phyloP scores from a whole-genome alignment of 139 green algal species.

The Pleodorina starrii region DNA sequence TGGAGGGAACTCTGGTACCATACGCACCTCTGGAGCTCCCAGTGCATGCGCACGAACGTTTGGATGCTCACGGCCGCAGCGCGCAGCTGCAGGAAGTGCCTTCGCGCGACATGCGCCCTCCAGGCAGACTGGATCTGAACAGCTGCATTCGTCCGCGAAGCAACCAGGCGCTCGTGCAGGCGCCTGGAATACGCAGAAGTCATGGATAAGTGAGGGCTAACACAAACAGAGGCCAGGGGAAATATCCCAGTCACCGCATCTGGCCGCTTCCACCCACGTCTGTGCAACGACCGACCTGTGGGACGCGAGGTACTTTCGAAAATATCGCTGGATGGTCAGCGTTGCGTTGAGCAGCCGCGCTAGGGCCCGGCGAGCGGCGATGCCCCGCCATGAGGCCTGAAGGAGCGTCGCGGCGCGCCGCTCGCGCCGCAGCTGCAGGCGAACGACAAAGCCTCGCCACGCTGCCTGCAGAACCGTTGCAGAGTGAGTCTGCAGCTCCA shows the following conservation, averaged over 20 bases:
- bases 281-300: background rate
- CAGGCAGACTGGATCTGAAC: constrained; percentile 43
- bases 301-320: background rate
- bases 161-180: background rate
- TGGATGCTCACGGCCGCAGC: constrained; percentile 38
- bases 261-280: no score
- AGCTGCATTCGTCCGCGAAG: background rate
- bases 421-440: constrained; percentile 37
- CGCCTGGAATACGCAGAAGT: background rate
- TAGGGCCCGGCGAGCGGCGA: constrained; percentile 3
- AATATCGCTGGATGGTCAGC: constrained; percentile 46
- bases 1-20: background rate
- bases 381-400: constrained; percentile 58
- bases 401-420: constrained; percentile 32
- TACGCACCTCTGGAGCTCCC: background rate
- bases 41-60: background rate
- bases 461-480: constrained; percentile 60
- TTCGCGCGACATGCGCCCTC: constrained; percentile 12
- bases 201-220: no score
- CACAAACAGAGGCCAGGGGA: no score
- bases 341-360: constrained; percentile 26
- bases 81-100: background rate
- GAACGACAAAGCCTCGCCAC: constrained; percentile 52
- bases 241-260: no score
- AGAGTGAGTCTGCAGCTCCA: background rate